Percentiles rank a stretch among this genome's conserved stretches.
These are phyloP conservation scores for Colletotrichum sp. DNA, from an alignment of 2,329 filamentous ascomycete species.

Conservation along the genomic window DNA sequence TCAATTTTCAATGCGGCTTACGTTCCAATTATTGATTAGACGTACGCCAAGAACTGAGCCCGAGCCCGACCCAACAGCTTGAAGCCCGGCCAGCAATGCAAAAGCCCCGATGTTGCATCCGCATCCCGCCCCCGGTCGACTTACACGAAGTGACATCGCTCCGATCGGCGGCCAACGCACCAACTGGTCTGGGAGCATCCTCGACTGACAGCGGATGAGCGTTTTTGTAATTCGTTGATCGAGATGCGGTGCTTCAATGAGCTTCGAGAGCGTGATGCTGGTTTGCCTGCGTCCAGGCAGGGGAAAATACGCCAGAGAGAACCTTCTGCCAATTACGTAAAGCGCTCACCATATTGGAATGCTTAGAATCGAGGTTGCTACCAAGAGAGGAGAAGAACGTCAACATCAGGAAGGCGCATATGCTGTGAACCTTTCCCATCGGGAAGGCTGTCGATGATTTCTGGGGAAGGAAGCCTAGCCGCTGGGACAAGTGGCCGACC, in stretches of 20 bases:
- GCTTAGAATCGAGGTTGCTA: accelerated
- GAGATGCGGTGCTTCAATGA: background rate
- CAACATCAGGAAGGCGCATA: background rate
- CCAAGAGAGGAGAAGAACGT: background rate
- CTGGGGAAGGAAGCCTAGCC: background rate
- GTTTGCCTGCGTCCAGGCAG: background rate
- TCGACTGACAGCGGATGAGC: background rate
- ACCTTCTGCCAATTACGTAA: background rate
- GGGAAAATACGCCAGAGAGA: accelerated
- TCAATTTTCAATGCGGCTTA: background rate
- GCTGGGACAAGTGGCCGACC: background rate
- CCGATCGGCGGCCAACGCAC: background rate
- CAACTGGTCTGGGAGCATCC: background rate
- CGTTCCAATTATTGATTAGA: background rate
- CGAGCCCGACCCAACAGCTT: background rate
- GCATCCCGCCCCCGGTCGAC: background rate
- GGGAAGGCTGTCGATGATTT: accelerated
- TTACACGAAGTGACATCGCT: background rate
- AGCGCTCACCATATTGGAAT: background rate
- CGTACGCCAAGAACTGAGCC: background rate
- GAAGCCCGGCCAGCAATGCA: background rate
- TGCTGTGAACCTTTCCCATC: background rate
- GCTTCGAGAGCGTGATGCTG: accelerated
- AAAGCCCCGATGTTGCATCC: background rate
- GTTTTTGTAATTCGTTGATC: background rate